Base-by-base conservation (phyloP, 192 early-diverging fungal species). In the Powellomyces hirtus region DNA sequence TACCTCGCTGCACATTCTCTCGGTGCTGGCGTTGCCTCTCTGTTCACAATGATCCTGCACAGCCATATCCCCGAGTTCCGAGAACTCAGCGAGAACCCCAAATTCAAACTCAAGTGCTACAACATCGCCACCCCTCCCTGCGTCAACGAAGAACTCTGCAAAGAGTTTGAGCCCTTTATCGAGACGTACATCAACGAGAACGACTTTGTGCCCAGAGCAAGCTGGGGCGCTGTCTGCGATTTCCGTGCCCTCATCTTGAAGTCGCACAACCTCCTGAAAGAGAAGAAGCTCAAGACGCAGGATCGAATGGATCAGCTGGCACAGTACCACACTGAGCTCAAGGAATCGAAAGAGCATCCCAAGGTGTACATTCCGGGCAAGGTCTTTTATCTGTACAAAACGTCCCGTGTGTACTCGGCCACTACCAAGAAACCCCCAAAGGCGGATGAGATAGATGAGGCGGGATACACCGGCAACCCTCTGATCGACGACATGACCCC, bases 151-250 rank as follows among this genome's bases (percentile, higher is more conserved):
- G 71, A 76, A 18, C 63, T 67, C 20, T 68, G 62, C 35, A 30
- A 62, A 24, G 66, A 64, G 22, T 77, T 70, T 63, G 63, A 72
- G 35, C 70, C 69, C 29, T 64, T 46, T 29, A 72, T 77, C 30
- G 64, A 69, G n/a, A 71, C 50, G 1, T 75, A 80, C 42, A 61
- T 80, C 8, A 74, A 78, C 57, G 80, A 82, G 42, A 77, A 79
- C 63, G 80, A 82, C 60, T 65, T 73, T n/a, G 73, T 82, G 3
- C 77, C 80, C 13, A 29, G 75, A 38, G 20, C 62, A 4, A 71
- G 68, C 27, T 78, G 56, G 50, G 77, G 77, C 14, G 63, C 72
- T 0, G 42, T 78, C 0, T 40, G 60, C 16, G 77, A 78, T 49
- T 67, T 78, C 34, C 50, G 68, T 37, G 72, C 71, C 13, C 30